Evolutionary conservation across 1,284 basidiomycete species (phyloP).

Genomic region (Megacollybia platyphylla): DNA sequence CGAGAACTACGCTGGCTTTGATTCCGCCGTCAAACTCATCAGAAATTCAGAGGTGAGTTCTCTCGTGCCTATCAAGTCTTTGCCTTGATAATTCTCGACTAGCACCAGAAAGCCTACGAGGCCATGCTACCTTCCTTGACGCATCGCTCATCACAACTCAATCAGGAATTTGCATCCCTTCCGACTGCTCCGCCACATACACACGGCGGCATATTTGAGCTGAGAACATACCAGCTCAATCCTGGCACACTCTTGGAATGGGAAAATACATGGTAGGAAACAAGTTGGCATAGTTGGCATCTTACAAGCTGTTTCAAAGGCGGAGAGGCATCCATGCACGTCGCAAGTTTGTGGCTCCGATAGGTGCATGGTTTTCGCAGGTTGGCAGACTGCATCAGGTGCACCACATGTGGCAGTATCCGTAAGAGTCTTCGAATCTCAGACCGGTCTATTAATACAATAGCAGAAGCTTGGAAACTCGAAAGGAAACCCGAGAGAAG

Average conservation of each 20-base stretch:
- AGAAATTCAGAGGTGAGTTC: constrained; percentile 40
- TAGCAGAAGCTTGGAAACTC: constrained; percentile 59
- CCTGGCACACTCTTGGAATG: constrained; percentile 86
- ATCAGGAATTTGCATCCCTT: constrained; percentile 90
- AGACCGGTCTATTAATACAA: constrained; percentile 4
- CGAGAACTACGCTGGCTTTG: constrained; percentile 79
- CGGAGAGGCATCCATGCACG: constrained; percentile 82
- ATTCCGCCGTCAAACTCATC: constrained; percentile 53
- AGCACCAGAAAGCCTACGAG: constrained; percentile 54
- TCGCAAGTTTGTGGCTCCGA: constrained; percentile 70
- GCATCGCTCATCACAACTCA: constrained; percentile 65
- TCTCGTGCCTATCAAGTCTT: no score
- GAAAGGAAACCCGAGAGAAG: constrained; percentile 75
- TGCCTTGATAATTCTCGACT: neutral
- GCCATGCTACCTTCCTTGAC: constrained; percentile 64
- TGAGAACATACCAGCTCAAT: constrained; percentile 74
- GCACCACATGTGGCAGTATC: constrained; percentile 91
- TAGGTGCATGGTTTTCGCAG: constrained; percentile 93
- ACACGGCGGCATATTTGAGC: constrained; percentile 84
- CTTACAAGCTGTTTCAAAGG: constrained; percentile 25
- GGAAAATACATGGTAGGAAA: constrained; percentile 76
- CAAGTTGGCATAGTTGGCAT: neutral
- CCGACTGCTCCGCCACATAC: constrained; percentile 78
- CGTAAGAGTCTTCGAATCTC: constrained; percentile 33
- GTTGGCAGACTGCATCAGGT: constrained; percentile 83